These are phyloP conservation scores for Cercospora sp. DNA, from an alignment of 2,329 filamentous ascomycete species.

Conservation along the genomic window DNA sequence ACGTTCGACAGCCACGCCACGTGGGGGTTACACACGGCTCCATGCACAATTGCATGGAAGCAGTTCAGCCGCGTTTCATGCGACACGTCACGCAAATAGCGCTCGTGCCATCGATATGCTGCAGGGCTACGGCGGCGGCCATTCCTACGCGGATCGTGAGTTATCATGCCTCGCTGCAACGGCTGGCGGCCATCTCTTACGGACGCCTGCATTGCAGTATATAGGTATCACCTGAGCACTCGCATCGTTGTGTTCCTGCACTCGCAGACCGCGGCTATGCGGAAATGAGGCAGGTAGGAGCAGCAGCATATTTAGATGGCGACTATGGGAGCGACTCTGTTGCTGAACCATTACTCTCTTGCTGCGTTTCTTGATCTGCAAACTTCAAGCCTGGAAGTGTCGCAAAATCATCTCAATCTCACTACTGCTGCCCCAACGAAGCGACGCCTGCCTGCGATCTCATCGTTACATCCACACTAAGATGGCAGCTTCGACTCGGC, in stretches of 20 bases:
- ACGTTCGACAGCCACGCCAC: neutral
- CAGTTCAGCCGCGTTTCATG: neutral
- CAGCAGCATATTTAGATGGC: neutral
- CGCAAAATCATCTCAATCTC: too few relatives aligned
- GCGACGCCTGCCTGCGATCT: neutral
- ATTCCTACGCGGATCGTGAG: neutral
- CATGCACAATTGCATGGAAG: neutral
- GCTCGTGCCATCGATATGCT: neutral
- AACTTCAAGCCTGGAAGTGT: too few relatives aligned
- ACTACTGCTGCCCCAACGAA: neutral
- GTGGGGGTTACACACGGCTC: neutral
- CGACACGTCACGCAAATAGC: neutral
- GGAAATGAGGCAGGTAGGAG: neutral
- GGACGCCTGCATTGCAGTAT: neutral
- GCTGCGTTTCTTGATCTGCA: too few relatives aligned
- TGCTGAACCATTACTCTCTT: neutral
- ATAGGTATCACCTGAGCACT: neutral
- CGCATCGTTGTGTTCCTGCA: neutral
- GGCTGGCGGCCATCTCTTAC: neutral
- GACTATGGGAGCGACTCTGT: neutral
- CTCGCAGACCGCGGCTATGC: neutral
- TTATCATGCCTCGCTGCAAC: neutral
- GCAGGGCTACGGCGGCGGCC: neutral
- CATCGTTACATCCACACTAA: neutral
- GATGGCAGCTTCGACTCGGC: slow-evolving; percentile 11